phyloP scores from a whole-genome alignment of 2,329 filamentous ascomycete genomes.

The Ophiostoma perfectum region DNA sequence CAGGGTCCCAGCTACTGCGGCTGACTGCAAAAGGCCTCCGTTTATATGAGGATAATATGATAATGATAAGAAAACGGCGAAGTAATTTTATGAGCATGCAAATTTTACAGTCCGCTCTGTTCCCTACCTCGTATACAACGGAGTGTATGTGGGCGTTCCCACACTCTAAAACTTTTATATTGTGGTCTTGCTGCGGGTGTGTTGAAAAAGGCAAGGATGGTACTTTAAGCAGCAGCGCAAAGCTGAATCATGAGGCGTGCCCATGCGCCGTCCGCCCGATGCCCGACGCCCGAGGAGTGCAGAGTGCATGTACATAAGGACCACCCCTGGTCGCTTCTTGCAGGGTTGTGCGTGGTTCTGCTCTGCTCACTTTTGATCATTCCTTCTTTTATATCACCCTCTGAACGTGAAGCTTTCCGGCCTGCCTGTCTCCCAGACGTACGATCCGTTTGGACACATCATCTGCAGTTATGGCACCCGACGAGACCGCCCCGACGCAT shows the following conservation, averaged over 20 bases:
- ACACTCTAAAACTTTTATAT: neutral
- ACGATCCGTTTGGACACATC: neutral
- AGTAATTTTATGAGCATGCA: neutral
- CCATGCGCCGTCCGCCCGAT: no score
- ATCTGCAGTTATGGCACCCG: slow-evolving; percentile 34
- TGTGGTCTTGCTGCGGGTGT: neutral
- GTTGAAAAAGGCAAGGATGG: neutral
- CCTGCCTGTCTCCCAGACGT: neutral
- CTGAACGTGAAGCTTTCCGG: neutral
- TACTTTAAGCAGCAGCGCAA: neutral
- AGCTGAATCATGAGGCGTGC: neutral
- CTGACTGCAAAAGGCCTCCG: neutral
- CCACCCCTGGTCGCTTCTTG: neutral
- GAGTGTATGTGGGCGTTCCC: neutral
- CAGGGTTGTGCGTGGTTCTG: neutral
- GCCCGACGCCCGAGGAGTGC: neutral
- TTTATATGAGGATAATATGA: neutral
- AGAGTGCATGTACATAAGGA: neutral
- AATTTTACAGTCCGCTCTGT: neutral
- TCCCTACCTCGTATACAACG: neutral
- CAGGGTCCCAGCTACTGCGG: neutral
- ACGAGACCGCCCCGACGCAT: slow-evolving; percentile 32
- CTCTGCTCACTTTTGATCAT: neutral
- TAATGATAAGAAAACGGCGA: no score
- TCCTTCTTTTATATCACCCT: neutral